phyloP scores from a whole-genome alignment of 208 protist genomes.

The Leishmania amazonensis region DNA sequence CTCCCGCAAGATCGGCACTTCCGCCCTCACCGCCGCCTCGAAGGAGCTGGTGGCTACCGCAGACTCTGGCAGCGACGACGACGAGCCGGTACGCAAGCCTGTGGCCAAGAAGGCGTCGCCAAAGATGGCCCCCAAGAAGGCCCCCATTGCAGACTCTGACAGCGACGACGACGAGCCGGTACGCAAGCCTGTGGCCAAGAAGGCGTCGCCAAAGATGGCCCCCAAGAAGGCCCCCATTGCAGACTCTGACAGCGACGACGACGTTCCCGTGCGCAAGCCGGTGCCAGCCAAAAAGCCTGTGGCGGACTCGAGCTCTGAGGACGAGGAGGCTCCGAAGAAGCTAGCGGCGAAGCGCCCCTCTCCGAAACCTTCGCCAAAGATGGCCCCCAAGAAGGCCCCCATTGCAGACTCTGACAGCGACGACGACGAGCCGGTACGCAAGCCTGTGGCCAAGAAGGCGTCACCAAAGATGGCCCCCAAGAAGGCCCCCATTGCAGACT shows the following conservation, averaged over 20 bases:
- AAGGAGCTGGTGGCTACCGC: constrained; percentile 27
- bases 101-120: constrained; percentile 46
- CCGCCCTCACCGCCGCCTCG: constrained; percentile 50
- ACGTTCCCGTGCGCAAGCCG: constrained; percentile 67
- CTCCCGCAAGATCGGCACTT: constrained; percentile 58
- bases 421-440: constrained; percentile 56
- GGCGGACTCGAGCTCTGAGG: constrained; percentile 32
- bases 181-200: constrained; percentile 48
- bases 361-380: constrained; percentile 39
- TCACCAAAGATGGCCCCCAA: constrained; percentile 27
- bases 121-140: constrained; percentile 50
- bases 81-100: constrained; percentile 52
- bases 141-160: constrained; percentile 33
- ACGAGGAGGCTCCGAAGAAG: constrained; percentile 17
- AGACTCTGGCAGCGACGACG: constrained; percentile 47
- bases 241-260: constrained; percentile 52
- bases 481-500: constrained; percentile 56
- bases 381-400: constrained; percentile 47
- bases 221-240: constrained; percentile 46
- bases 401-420: constrained; percentile 37
- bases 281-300: constrained; percentile 37
- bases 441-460: constrained; percentile 31
- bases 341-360: constrained; percentile 15
- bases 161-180: constrained; percentile 58
- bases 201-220: constrained; percentile 42